Base-by-base conservation (phyloP, 768 basidiomycete genomes). In the Suillus plorans region DNA sequence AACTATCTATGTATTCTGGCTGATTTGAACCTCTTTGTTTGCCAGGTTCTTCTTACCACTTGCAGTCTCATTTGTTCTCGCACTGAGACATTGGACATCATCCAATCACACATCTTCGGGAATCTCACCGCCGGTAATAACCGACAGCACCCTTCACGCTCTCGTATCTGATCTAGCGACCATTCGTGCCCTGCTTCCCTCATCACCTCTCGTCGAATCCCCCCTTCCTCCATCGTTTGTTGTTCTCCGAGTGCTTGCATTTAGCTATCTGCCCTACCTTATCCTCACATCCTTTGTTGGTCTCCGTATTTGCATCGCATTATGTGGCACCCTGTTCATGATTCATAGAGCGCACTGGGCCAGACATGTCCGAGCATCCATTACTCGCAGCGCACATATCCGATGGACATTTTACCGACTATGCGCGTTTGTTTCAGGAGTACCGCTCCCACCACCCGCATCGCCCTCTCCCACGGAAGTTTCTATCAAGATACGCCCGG, bases 261-360 rank as follows among this genome's bases (percentile, higher is more conserved):
- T 87, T 12, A 69, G 86, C 37, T 91, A 88, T 69, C 67, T 86
- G 6, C 88, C 89, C 5, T 94, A 92, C 71, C 77, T 94, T 53
- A 41, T 89, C 56, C 70, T 90, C 49, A 89, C 89, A 22, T 81
- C 83, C 67, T 74, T 87, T 42, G 78, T 94, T 8, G 85, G 88
- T 12, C 77, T 89, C 6, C 86, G 84, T 58, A 79, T 92, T 69
- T 74, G 89, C 50, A 67, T 90, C 52, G 90, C 85, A 36, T 67
- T 89, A 64, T 61, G 74, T 1, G 90, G 92, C 37, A 85, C 89
- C 8, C 39, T 86, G 62, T 2, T 88, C 10, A 75, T 93, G 60
- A 82, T 83, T 20, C 86, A 85, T 78, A 85, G 86, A 60, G 89
- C 92, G 0, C 88, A 88, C 14, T 93, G 89, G 86, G 86, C 83